These are phyloP conservation scores for Penicillium mononematosum DNA, from an alignment of 495 filamentous ascomycete genomes.

Conservation along the genomic window DNA sequence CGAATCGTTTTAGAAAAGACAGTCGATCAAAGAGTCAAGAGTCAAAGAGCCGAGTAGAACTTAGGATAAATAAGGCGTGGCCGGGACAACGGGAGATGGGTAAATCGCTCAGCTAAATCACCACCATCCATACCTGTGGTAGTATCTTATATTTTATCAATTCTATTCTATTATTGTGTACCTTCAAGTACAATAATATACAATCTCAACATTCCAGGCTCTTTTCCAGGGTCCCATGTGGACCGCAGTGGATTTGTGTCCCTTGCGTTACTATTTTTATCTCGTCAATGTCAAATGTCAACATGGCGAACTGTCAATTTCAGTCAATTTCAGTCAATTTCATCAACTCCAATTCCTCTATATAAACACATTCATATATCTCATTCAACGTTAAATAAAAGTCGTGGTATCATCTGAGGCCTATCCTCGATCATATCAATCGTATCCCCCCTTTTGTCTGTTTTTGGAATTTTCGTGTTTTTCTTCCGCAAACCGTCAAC, in stretches of 20 bases:
- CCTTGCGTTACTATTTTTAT: conserved; percentile 2
- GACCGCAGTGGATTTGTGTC: neutral
- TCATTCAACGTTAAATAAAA: conserved; percentile 2
- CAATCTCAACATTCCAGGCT: neutral
- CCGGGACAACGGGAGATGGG: conserved; percentile 19
- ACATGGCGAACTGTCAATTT: too few relatives aligned
- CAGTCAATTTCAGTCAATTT: neutral
- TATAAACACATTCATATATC: neutral
- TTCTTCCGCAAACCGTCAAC: conserved; percentile 6
- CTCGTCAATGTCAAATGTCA: too few relatives aligned
- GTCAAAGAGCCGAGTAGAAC: neutral
- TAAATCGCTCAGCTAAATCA: too few relatives aligned
- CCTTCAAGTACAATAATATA: neutral
- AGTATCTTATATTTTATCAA: too few relatives aligned
- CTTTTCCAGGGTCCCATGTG: neutral
- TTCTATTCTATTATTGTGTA: too few relatives aligned
- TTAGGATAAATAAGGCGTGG: conserved; percentile 24
- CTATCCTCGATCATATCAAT: conserved; percentile 1
- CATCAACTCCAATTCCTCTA: neutral
- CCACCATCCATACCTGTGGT: too few relatives aligned
- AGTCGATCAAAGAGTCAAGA: neutral
- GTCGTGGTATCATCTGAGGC: conserved; percentile 6
- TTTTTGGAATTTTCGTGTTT: neutral
- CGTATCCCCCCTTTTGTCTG: neutral
- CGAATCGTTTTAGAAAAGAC: neutral